phyloP scores from a whole-genome alignment of 768 basidiomycete genomes.

The Dioszegia crocea region DNA sequence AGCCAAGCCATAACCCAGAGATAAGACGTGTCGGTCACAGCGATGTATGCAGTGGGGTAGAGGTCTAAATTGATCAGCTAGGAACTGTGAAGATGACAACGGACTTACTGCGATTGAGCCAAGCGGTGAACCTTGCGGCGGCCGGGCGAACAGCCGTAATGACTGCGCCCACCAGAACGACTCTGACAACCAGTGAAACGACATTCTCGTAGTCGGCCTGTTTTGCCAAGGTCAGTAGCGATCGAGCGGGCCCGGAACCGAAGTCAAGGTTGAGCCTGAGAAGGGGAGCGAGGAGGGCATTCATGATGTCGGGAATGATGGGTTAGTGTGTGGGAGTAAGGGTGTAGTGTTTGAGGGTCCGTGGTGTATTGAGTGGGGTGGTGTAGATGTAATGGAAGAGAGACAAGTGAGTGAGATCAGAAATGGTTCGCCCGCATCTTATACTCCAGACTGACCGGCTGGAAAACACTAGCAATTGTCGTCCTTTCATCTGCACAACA shows the following conservation, averaged over 20 bases:
- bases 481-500: neutral
- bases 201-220: slow-evolving; percentile 9
- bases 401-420: no score
- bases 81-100: neutral
- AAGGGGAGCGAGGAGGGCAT: neutral
- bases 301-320: neutral
- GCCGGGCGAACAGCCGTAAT: slow-evolving; percentile 1
- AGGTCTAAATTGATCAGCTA: slow-evolving; percentile 7
- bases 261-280: neutral
- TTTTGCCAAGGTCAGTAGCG: neutral
- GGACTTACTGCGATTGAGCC: slow-evolving; percentile 10
- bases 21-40: slow-evolving; percentile 22
- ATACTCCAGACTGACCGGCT: no score
- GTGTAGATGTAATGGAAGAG: neutral
- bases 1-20: slow-evolving; percentile 32
- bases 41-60: slow-evolving; percentile 34
- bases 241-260: neutral
- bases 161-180: slow-evolving; percentile 13
- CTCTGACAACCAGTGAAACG: slow-evolving; percentile 2
- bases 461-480: no score
- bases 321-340: neutral
- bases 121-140: neutral
- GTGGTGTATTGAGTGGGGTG: neutral
- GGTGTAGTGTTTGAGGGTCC: neutral
- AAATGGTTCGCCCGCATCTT: no score